Base-by-base conservation (phyloP, 1,284 basidiomycete genomes). In the Prillingera fragicola region DNA sequence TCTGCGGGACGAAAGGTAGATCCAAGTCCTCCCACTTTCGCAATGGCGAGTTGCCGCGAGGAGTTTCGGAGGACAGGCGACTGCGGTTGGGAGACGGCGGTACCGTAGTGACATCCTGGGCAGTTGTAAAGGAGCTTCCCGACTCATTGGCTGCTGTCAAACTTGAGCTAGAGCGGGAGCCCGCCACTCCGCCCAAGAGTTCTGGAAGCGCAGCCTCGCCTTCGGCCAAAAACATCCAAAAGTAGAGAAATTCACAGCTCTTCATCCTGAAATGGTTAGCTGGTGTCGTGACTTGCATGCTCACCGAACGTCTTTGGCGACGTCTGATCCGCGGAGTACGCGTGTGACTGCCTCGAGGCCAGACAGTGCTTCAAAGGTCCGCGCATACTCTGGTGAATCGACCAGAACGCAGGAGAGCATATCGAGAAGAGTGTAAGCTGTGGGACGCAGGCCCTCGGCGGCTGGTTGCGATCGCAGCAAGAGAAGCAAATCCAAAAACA, bases 231-330 rank as follows among this genome's bases (percentile, higher is more conserved):
- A n/a, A n/a, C n/a, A 94, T 76, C 65, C 92, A 94, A 64, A 90
- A 92, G 67, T 91, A 91, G 5, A 94, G 72, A 59, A 92, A 89
- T 63, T 92, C 89, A 19, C 92, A 76, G 54, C 87, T 90, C 73
- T 92, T 91, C 84, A 92, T 91, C 57, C 88, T 91, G 50, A 19
- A 24, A 3, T 17, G 32, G 33, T 50, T 26, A 54, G 40, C 38
- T n/a, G 25, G 12, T 22, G 6, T 18, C 4, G 19, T 38, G 13
- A 15, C 32, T n/a, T n/a, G n/a, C 7, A 26, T 15, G 38, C 81
- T 49, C 50, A 90, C 88, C 85, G 75, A 43, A 90, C 84, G 73
- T 87, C 84, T 45, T 85, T 80, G 14, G 83, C 81, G 6, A 87
- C 87, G 5, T 80, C 81, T 2, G 83, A 80, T 28, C 87, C 77